phyloP scores from a whole-genome alignment of 495 filamentous ascomycete genomes.

The Aspergillus indologenus region DNA sequence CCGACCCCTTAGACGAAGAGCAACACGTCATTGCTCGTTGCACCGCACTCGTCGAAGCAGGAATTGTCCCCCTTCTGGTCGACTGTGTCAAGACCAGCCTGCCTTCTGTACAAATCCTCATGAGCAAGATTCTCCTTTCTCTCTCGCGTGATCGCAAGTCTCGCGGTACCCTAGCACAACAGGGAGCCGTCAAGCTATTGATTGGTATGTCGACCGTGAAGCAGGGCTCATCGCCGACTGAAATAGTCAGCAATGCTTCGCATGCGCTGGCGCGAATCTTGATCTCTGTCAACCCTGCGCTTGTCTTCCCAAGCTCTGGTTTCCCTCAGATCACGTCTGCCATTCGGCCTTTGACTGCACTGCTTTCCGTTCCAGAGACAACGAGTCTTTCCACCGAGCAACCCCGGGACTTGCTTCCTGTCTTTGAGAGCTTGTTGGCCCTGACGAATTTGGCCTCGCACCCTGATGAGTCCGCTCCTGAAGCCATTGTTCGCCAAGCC shows the following conservation, averaged over 20 bases:
- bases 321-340: constrained; percentile 70
- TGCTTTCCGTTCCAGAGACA: constrained; percentile 56
- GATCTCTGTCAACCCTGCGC: constrained; percentile 80
- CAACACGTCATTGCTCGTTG: constrained; percentile 74
- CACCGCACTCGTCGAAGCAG: constrained; percentile 69
- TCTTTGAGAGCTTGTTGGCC: constrained; percentile 86
- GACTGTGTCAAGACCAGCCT: constrained; percentile 60
- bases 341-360: constrained; percentile 71
- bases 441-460: constrained; percentile 89
- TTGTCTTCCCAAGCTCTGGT: constrained; percentile 76
- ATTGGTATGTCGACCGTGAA: constrained; percentile 63
- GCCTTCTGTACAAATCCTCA: constrained; percentile 66
- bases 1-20: constrained; percentile 69
- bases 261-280: constrained; percentile 90
- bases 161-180: constrained; percentile 78
- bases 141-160: constrained; percentile 68
- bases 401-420: constrained; percentile 75
- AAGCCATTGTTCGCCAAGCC: constrained; percentile 65
- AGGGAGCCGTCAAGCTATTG: constrained; percentile 84
- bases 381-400: constrained; percentile 49
- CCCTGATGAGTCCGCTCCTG: constrained; percentile 62
- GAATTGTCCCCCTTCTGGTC: constrained; percentile 69
- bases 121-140: constrained; percentile 68
- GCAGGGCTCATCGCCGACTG: constrained; percentile 37
- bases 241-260: constrained; percentile 61